A percentile compares a stretch with the other conserved stretches of the same genome.
Conservation (phyloP, 768 basidiomycete genomes). For the Mycena venus region DNA sequence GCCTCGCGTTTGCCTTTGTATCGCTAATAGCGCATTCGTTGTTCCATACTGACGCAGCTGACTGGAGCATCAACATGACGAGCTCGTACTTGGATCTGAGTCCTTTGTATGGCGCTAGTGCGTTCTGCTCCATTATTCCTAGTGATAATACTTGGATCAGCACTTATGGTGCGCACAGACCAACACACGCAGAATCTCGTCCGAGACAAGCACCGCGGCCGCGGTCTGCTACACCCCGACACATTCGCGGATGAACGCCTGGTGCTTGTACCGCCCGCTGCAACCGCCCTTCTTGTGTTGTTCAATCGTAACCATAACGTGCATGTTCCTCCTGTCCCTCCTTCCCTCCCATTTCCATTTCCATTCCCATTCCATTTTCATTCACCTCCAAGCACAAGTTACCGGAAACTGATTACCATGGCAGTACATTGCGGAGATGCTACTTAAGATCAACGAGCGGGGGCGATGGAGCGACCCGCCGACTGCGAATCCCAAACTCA, state of each 20-base stretch:
- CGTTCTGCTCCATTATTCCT: background rate
- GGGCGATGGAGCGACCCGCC: constrained; percentile 60
- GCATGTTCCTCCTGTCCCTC: constrained; percentile 12
- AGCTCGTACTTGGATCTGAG: constrained; percentile 70
- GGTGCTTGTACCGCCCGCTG: constrained; percentile 62
- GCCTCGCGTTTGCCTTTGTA: constrained; percentile 75
- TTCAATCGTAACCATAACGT: constrained; percentile 74
- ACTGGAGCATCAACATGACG: constrained; percentile 63
- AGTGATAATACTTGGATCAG: constrained; percentile 46
- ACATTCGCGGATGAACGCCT: constrained; percentile 60
- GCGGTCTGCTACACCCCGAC: constrained; percentile 67
- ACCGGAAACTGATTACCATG: too few relatives aligned
- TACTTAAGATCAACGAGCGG: constrained; percentile 69
- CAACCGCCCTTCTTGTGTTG: constrained; percentile 65
- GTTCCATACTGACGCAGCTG: constrained; percentile 60
- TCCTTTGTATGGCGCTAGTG: constrained; percentile 65
- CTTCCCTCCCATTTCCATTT: too few relatives aligned
- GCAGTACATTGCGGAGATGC: constrained; percentile 66
- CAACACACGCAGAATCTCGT: constrained; percentile 52
- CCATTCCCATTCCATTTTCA: too few relatives aligned
- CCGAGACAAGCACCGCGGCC: constrained; percentile 59
- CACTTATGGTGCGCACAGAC: background rate
- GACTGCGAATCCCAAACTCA: constrained; percentile 20
- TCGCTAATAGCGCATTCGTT: constrained; percentile 71
- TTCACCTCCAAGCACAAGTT: too few relatives aligned